These are phyloP conservation scores for Luffa aegyptiaca DNA, from an alignment of 306 rosid genomes.

Conservation along the genomic window DNA sequence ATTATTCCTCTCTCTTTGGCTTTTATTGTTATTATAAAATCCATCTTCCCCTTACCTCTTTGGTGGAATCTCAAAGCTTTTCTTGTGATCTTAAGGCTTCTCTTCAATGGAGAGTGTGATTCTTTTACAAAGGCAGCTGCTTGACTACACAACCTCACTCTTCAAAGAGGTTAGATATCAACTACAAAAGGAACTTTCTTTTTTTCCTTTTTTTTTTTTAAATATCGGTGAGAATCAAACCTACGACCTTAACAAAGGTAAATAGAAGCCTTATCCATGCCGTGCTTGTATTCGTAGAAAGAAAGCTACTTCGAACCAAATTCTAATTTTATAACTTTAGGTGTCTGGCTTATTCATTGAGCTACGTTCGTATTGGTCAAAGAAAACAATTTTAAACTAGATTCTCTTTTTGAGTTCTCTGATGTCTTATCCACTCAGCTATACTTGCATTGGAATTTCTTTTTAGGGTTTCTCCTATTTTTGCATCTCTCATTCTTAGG, in stretches of 20 bases:
- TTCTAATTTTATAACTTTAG: no score
- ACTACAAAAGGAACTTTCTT: background rate
- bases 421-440: no score
- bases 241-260: no score
- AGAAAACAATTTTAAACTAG: background rate
- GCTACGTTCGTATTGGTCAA: no score
- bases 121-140: conserved; percentile 45
- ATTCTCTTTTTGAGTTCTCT: background rate
- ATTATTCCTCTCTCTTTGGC: background rate
- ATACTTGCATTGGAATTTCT: no score
- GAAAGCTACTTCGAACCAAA: background rate
- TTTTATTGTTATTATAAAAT: background rate
- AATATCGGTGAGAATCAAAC: no score
- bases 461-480: background rate
- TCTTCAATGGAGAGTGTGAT: conserved; percentile 32
- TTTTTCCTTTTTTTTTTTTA: background rate
- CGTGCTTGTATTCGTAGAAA: background rate
- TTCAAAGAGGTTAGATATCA: conserved; percentile 48
- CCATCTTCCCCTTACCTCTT: background rate
- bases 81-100: background rate
- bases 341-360: no score
- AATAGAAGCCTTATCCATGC: background rate
- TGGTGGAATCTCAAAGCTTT: background rate
- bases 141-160: conserved; percentile 45
- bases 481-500: background rate